These are phyloP conservation scores for Dictyophora rubrovolvata DNA, from an alignment of 768 basidiomycete genomes.

Conservation along the genomic window DNA sequence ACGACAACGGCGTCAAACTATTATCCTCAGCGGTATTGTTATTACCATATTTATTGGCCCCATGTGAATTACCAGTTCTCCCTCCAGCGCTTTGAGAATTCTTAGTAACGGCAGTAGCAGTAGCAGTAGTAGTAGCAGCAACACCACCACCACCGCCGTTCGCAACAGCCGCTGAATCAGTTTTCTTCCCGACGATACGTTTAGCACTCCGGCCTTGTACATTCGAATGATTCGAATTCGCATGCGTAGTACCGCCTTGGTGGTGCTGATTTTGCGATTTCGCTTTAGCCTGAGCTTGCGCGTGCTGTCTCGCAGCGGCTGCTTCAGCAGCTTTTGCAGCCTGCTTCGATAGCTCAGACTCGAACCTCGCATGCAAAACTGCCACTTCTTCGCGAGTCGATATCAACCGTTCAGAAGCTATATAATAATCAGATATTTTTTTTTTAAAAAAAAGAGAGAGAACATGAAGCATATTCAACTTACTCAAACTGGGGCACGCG, in stretches of 20 bases:
- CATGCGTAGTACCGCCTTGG: slow-evolving; percentile 29
- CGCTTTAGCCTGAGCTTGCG: slow-evolving; percentile 17
- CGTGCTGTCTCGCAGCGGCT: slow-evolving; percentile 25
- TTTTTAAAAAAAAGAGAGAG: slow-evolving; percentile 14
- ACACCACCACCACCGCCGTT: no score
- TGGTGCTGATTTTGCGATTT: slow-evolving; percentile 22
- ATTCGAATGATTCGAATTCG: slow-evolving; percentile 13
- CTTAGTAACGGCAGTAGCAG: no score
- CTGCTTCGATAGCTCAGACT: slow-evolving; percentile 63
- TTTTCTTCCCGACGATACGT: not conserved
- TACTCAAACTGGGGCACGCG: slow-evolving; percentile 55
- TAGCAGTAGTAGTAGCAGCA: no score
- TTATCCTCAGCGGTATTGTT: slow-evolving; percentile 14
- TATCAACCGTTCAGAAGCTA: slow-evolving; percentile 58
- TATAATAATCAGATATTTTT: slow-evolving; percentile 27
- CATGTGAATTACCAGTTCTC: not conserved
- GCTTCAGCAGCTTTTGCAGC: slow-evolving; percentile 46
- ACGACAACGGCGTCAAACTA: not conserved
- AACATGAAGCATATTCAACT: slow-evolving; percentile 38
- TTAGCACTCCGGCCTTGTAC: slow-evolving; percentile 10
- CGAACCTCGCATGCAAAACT: slow-evolving; percentile 55
- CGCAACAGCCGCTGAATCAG: not conserved
- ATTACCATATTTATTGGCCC: not conserved
- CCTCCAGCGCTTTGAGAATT: no score
- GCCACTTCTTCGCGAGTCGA: slow-evolving; percentile 62